These are phyloP conservation scores for Thelephora aurantiotincta DNA, from an alignment of 768 basidiomycete species.

Conservation along the genomic window DNA sequence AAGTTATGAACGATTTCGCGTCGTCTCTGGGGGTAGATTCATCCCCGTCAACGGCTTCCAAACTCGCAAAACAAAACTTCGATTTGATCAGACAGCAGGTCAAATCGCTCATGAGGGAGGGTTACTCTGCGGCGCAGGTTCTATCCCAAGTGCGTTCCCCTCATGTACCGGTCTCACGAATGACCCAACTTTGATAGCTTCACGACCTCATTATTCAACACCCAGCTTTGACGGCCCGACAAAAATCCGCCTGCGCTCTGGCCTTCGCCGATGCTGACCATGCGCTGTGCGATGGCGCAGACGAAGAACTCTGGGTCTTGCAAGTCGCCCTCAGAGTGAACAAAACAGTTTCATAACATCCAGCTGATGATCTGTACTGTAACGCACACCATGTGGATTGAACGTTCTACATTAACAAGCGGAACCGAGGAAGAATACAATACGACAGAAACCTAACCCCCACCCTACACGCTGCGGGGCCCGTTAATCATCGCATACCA, in stretches of 20 bases:
- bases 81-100: slow-evolving; percentile 57
- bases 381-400: too few species aligned
- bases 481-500: slow-evolving; percentile 52
- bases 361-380: too few species aligned
- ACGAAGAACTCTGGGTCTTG: slow-evolving; percentile 91
- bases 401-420: too few species aligned
- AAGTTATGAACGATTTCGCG: slow-evolving; percentile 56
- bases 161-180: slow-evolving; percentile 13
- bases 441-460: background rate
- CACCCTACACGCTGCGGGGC: background rate
- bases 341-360: slow-evolving; percentile 33
- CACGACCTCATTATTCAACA: slow-evolving; percentile 85
- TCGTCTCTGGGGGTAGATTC: slow-evolving; percentile 36
- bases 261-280: slow-evolving; percentile 94
- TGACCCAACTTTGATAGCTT: slow-evolving; percentile 33
- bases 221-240: slow-evolving; percentile 61
- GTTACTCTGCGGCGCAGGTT: slow-evolving; percentile 86
- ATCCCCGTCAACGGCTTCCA: slow-evolving; percentile 9
- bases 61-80: slow-evolving; percentile 38
- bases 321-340: slow-evolving; percentile 75
- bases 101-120: slow-evolving; percentile 66
- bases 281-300: slow-evolving; percentile 88
- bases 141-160: slow-evolving; percentile 57
- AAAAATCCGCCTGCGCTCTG: slow-evolving; percentile 71
- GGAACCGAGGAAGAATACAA: too few species aligned